Evolutionary conservation across 2,329 filamentous ascomycete species (phyloP), one percentile per base, ranked within the genome.

Genomic region (Cladosporium phlei): DNA sequence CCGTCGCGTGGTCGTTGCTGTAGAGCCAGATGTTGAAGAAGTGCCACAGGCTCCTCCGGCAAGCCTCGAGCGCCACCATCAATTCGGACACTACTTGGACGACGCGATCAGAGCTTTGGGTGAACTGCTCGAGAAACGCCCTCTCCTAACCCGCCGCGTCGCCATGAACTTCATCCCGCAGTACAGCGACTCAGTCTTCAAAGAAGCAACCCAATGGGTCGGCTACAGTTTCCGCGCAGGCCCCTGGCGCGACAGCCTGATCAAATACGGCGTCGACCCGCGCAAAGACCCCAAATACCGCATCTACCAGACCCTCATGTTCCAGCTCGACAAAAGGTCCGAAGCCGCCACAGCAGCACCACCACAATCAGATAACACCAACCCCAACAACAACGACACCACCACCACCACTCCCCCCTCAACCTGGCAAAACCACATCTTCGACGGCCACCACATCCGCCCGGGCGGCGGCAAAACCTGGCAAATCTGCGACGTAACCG

Each of bases 201-300:
- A 88, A 58, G 78, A 85, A 60, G 86, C 86, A 37, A 78, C 90
- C 43, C 85, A 88, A 52, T 91, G 93, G 58, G 82, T 88, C 4
- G 89, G 86, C 7, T 98, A 95, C 68, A 88, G 90, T 67, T 96
- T 97, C 74, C 85, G 86, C 49, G 88, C 86, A 17, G 93, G 93
- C 0, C 90, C 93, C 0, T 98, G 88, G 85, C 80, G 88, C 53
- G 90, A 97, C 64, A 83, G 86, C 3, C 81, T 96, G 45, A 80
- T 96, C 53, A 82, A 78, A 37, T 93, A 90, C 64, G 91, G 91
- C 8, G 68, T 95, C 16, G 93, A 98, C 62, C 93, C 93, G 3
- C 80, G 93, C 27, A 77, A 70, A 11, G 83, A 90, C 52, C 82
- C 86, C 0, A 77, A 82, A 46, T 90, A 85, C 61, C 83, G 89